Conservation (phyloP, 129 eudicot species). For the Arctium minus region DNA sequence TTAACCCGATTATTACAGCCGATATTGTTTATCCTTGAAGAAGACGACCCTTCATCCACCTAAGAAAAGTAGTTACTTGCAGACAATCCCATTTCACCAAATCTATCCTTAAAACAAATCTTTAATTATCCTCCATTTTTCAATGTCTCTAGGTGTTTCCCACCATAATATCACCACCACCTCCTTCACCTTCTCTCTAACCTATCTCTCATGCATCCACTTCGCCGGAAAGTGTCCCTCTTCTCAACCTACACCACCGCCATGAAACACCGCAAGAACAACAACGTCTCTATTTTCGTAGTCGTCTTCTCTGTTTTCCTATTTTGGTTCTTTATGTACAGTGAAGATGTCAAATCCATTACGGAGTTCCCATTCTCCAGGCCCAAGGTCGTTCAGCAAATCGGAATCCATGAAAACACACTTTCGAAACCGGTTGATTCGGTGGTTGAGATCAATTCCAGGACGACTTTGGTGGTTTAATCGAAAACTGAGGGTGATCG, state of each 20-base stretch:
- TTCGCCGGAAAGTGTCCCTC: constrained; percentile 65
- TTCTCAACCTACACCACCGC: constrained; percentile 38
- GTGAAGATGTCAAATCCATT: constrained; percentile 83
- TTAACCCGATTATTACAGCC: too few relatives aligned
- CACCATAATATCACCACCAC: constrained; percentile 23
- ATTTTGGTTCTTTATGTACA: constrained; percentile 83
- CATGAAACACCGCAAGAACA: constrained; percentile 70
- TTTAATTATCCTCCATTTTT: constrained; percentile 13
- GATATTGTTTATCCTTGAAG: constrained; percentile 43
- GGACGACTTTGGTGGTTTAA: constrained; percentile 46
- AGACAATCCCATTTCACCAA: constrained; percentile 85
- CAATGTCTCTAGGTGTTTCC: constrained; percentile 21
- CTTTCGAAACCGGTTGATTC: not conserved
- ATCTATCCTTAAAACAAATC: constrained; percentile 34
- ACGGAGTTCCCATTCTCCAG: constrained; percentile 78
- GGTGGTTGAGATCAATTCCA: constrained; percentile 35
- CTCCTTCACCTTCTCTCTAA: constrained; percentile 6
- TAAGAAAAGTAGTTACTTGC: constrained; percentile 43
- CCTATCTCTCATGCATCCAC: constrained; percentile 48
- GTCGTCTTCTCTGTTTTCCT: constrained; percentile 73
- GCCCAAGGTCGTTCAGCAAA: constrained; percentile 24
- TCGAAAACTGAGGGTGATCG: constrained; percentile 35
- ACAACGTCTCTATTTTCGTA: constrained; percentile 56
- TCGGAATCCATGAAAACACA: not conserved
- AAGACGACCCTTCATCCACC: constrained; percentile 61